Evolutionary conservation across 1,284 basidiomycete species (phyloP).

Genomic region (Tausonia pullulans): DNA sequence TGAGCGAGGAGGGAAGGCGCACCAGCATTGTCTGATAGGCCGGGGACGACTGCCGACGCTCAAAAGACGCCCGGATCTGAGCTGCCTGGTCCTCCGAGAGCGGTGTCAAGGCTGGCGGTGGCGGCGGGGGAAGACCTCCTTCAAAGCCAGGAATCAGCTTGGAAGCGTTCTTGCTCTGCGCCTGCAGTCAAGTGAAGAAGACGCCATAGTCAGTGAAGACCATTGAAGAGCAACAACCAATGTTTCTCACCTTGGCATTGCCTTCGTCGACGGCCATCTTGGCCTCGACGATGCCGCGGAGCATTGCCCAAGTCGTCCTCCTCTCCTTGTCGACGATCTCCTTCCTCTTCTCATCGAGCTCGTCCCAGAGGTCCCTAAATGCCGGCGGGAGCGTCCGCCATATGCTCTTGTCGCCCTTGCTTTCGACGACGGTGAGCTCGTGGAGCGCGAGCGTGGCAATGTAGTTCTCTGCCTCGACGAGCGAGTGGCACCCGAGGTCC

Average conservation of each 20-base stretch:
- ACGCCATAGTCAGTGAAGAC: too few relatives aligned
- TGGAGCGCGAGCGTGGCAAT: constrained; percentile 77
- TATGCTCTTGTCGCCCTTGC: constrained; percentile 25
- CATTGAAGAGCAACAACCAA: too few relatives aligned
- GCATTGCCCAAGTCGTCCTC: constrained; percentile 55
- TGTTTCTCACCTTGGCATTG: too few relatives aligned
- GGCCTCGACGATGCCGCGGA: constrained; percentile 50
- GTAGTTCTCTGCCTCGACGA: constrained; percentile 78
- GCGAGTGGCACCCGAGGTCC: constrained; percentile 66
- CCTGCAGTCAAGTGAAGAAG: too few relatives aligned
- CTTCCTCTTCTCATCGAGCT: constrained; percentile 61
- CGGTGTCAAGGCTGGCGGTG: neutral
- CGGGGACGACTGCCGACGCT: constrained; percentile 46
- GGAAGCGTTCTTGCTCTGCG: neutral
- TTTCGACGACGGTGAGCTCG: constrained; percentile 53
- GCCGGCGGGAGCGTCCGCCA: constrained; percentile 58
- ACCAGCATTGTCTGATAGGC: constrained; percentile 83
- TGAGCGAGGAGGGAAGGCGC: constrained; percentile 23
- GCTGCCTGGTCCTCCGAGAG: too few relatives aligned
- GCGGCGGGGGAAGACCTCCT: constrained; percentile 1
- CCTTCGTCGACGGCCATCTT: constrained; percentile 23
- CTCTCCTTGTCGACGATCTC: constrained; percentile 53
- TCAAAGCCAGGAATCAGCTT: constrained; percentile 16
- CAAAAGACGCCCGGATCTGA: constrained; percentile 48
- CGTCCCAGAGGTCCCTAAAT: constrained; percentile 87